Base-by-base conservation (phyloP, 106 monocot genomes). In the Platanthera guangdongensis region DNA sequence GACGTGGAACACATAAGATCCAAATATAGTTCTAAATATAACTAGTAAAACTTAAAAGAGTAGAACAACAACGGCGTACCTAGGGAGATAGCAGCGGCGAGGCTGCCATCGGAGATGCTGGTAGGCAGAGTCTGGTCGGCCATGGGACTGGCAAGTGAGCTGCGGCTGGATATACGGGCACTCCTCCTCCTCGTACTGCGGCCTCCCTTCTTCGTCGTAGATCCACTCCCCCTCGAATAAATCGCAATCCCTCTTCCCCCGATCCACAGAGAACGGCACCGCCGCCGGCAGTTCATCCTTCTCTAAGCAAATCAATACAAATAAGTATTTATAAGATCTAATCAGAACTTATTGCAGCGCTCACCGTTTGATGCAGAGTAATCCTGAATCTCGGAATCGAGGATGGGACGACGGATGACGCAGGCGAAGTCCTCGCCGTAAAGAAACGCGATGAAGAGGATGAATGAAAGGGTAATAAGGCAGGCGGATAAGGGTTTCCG, bases 71-170 rank as follows among this genome's bases (percentile, higher is more conserved):
- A 10, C 46, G 13, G 5, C 0, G 12, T 57, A 92, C 95, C 95
- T 92, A 7, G 92, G 90, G 8, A 95, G 88, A 15, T 80, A 74
- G 79, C 95, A 95, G 16, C 76, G 80, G 53, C 82, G 82, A 45
- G 95, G 95, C 83, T 95, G 88, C 95, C 95, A 95, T 49, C 84
- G 71, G 90, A 88, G 88, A 83, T 85, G 86, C 81, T 90, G 95
- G 77, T 95, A 92, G 1, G 79, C 82, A 8, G 51, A 72, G 47
- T 95, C 95, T 12, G 92, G 95, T 39, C 95, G 76, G 45, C 95
- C 95, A 64, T 95, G 90, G 9, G 83, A 81, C 69, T 86, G 90
- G 77, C 95, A 95, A 1, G 95, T 95, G 51, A 95, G 85, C 84
- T 95, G 92, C 25, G 92, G 92, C 67, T 86, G 86, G 51, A 89